Evolutionary conservation across 768 basidiomycete genomes (phyloP).

Genomic region (Xerocomellus dryophilus): DNA sequence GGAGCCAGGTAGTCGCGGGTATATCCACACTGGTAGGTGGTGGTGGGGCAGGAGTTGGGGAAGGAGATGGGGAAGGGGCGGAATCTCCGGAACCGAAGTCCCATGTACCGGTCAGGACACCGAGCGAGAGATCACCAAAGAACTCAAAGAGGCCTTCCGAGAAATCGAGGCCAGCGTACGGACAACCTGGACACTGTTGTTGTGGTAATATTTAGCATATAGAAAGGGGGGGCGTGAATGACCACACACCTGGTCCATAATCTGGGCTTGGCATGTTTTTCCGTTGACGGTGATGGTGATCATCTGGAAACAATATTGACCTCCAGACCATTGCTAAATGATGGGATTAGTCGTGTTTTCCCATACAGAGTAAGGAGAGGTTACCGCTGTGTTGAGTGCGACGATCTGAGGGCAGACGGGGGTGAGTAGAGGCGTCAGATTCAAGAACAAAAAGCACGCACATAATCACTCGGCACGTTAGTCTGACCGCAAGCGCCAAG

Average conservation of each 20-base stretch:
- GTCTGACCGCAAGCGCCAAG: conserved; percentile 42
- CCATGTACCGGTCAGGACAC: conserved; percentile 64
- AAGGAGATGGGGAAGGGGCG: conserved; percentile 21
- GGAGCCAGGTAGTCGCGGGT: conserved; percentile 23
- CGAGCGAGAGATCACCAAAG: conserved; percentile 48
- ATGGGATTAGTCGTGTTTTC: not conserved
- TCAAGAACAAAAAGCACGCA: conserved; percentile 16
- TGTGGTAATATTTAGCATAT: not conserved
- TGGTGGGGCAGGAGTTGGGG: conserved; percentile 18
- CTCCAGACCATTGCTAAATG: conserved; percentile 51
- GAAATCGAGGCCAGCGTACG: conserved; percentile 63
- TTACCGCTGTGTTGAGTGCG: conserved; percentile 38
- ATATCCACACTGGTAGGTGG: conserved; percentile 8
- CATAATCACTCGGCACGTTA: conserved; percentile 34
- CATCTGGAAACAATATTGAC: conserved; percentile 54
- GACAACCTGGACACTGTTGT: conserved; percentile 64
- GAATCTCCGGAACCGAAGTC: conserved; percentile 32
- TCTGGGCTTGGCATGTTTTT: conserved; percentile 52
- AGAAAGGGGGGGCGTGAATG: not conserved
- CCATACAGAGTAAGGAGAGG: not conserved
- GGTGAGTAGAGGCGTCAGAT: conserved; percentile 2
- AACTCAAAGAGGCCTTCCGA: conserved; percentile 61
- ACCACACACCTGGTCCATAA: conserved; percentile 55
- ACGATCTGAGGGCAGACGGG: conserved; percentile 43
- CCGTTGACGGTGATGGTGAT: conserved; percentile 64